Percentiles rank a stretch among this genome's conserved stretches.
phyloP scores from a whole-genome alignment of 1,284 basidiomycete genomes.

The Coniferiporia sulphurascens region DNA sequence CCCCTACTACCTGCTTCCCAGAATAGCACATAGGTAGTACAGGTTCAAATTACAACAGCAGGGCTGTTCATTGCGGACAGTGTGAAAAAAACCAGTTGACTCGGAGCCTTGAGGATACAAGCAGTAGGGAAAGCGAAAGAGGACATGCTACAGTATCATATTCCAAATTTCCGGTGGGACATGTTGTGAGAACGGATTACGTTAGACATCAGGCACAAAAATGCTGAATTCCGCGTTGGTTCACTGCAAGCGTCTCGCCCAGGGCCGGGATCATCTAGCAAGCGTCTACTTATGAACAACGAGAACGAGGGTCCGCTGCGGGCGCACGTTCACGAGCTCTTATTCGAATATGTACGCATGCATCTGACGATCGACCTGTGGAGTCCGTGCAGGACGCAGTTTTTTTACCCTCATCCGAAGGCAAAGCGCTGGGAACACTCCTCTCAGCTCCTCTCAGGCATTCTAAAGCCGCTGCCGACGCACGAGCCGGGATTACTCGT shows the following conservation, averaged over 20 bases:
- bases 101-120: too few species aligned
- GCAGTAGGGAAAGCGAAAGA: too few species aligned
- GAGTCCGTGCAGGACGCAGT: constrained; percentile 47
- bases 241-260: neutral
- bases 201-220: neutral
- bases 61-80: too few species aligned
- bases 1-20: too few species aligned
- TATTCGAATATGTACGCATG: constrained; percentile 47
- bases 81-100: too few species aligned
- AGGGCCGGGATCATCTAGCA: neutral
- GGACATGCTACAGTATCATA: too few species aligned
- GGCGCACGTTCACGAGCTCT: constrained; percentile 46
- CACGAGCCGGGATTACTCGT: constrained; percentile 45
- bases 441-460: constrained; percentile 39
- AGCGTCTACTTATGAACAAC: neutral
- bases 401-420: constrained; percentile 18
- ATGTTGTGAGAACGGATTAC: too few species aligned
- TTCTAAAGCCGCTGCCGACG: constrained; percentile 38
- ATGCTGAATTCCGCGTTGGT: neutral
- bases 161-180: too few species aligned
- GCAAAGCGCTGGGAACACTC: neutral
- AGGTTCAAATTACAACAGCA: too few species aligned
- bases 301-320: constrained; percentile 31
- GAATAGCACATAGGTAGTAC: too few species aligned
- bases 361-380: constrained; percentile 51